These are phyloP conservation scores for Candolleomyces efflorescens DNA, from an alignment of 768 basidiomycete genomes.

Conservation along the genomic window DNA sequence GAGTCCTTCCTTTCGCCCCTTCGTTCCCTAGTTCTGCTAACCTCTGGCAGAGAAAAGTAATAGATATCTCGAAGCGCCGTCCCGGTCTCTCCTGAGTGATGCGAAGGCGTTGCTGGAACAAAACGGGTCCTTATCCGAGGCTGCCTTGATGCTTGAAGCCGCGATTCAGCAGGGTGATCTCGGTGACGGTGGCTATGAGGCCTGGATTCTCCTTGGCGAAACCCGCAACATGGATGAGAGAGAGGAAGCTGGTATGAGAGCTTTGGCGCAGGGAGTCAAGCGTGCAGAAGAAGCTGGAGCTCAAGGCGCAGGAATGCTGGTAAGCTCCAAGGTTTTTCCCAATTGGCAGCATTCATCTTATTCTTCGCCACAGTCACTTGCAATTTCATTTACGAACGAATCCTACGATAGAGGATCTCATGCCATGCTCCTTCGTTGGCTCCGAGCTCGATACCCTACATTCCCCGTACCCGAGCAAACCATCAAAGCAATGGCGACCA, in stretches of 20 bases:
- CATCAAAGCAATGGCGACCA: constrained; percentile 45
- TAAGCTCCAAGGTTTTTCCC: constrained; percentile 29
- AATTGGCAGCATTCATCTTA: constrained; percentile 10
- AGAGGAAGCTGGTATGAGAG: constrained; percentile 78
- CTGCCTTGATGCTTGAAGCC: constrained; percentile 82
- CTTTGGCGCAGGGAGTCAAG: constrained; percentile 68
- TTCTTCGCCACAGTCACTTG: constrained; percentile 62
- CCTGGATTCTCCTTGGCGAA: constrained; percentile 91
- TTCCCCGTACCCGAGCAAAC: constrained; percentile 53
- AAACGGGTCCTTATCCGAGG: constrained; percentile 86
- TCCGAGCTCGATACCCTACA: constrained; percentile 60
- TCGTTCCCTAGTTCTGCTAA: neutral
- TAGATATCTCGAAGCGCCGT: constrained; percentile 55
- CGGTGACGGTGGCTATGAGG: constrained; percentile 79
- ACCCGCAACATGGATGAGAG: constrained; percentile 87
- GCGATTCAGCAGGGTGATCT: constrained; percentile 81
- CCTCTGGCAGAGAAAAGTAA: constrained; percentile 61
- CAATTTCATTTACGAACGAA: constrained; percentile 96
- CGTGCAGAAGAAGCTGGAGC: constrained; percentile 60
- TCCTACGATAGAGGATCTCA: constrained; percentile 84
- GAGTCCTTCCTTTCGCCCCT: constrained; percentile 18
- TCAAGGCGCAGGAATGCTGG: constrained; percentile 71
- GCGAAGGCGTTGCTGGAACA: constrained; percentile 74
- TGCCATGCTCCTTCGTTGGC: constrained; percentile 81
- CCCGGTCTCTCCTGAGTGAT: constrained; percentile 53